Evolutionary conservation across 192 early-diverging fungal genomes (phyloP).

Genomic region (Backusella circina): DNA sequence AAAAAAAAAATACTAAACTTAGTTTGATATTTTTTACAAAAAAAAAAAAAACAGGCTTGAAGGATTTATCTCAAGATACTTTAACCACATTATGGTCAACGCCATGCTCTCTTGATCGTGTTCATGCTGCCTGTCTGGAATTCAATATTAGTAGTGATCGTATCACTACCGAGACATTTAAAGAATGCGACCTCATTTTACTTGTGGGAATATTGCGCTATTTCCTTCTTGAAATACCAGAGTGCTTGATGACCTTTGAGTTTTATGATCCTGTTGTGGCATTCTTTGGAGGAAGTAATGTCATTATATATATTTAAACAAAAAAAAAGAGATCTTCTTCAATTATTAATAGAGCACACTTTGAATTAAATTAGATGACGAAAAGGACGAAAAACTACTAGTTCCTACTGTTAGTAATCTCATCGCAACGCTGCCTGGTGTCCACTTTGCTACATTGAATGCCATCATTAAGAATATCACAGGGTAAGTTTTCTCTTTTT

Average conservation of each 20-base stretch:
- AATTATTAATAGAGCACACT: neutral
- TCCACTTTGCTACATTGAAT: conserved; percentile 44
- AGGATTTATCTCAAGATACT: conserved; percentile 5
- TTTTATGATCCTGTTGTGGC: conserved; percentile 66
- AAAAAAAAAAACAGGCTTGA: no score
- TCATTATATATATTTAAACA: neutral
- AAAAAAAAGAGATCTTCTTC: neutral
- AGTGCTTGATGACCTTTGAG: conserved; percentile 63
- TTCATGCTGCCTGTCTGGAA: conserved; percentile 61
- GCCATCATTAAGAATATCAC: conserved; percentile 29
- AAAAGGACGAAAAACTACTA: conserved; percentile 28
- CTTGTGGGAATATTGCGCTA: conserved; percentile 59
- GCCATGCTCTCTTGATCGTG: conserved; percentile 47
- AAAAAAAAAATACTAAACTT: neutral
- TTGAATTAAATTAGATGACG: conserved; percentile 3
- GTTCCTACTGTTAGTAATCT: conserved; percentile 46
- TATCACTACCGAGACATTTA: conserved; percentile 52
- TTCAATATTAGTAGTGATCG: conserved; percentile 56
- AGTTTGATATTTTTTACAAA: no score
- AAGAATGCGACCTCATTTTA: conserved; percentile 51
- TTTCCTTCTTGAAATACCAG: conserved; percentile 71
- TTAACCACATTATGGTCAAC: conserved; percentile 54
- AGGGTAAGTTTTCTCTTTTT: conserved; percentile 18
- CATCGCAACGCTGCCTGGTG: conserved; percentile 38
- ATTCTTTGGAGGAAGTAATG: conserved; percentile 55